These are phyloP conservation scores for Entomortierella parvispora DNA, from an alignment of 192 early-diverging fungal species.

Conservation along the genomic window DNA sequence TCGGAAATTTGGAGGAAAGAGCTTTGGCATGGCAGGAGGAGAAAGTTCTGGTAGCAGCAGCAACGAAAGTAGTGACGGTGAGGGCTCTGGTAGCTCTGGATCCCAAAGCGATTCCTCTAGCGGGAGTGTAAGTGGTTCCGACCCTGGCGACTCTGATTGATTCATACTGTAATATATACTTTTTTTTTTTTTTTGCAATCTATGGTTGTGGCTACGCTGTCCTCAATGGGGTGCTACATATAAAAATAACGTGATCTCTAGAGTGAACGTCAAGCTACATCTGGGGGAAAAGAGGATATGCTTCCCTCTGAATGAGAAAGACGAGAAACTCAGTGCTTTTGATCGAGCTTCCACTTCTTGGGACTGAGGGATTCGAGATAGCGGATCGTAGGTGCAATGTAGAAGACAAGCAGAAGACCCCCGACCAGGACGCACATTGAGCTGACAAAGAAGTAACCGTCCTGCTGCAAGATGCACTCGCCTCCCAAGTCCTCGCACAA, in stretches of 20 bases:
- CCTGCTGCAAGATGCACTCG: conserved; percentile 71
- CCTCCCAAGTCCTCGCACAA: conserved; percentile 74
- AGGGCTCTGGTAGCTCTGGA: conserved; percentile 31
- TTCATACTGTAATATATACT: not conserved
- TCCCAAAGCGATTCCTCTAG: conserved; percentile 35
- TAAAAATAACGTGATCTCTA: too few species aligned
- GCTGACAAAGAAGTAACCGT: conserved; percentile 91
- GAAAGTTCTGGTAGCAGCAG: conserved; percentile 40
- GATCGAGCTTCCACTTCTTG: conserved; percentile 44
- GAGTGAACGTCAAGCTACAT: too few species aligned
- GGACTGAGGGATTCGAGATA: conserved; percentile 59
- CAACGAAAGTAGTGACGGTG: conserved; percentile 44
- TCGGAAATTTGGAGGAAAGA: conserved; percentile 49
- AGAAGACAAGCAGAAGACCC: conserved; percentile 61
- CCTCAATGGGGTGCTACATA: too few species aligned
- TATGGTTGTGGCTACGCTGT: too few species aligned
- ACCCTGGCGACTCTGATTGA: conserved; percentile 28
- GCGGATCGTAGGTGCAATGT: conserved; percentile 69
- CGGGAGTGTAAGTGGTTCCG: conserved; percentile 38
- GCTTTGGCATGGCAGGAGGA: conserved; percentile 35
- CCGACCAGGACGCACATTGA: conserved; percentile 78
- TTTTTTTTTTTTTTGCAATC: conserved; percentile 5
- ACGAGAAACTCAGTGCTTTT: too few species aligned
- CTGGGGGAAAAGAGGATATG: too few species aligned
- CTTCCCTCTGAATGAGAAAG: too few species aligned